A percentile compares a stretch with the other conserved stretches of the same genome.
phyloP scores from a whole-genome alignment of 345 rosid genomes.

The Syzygium aromaticum region DNA sequence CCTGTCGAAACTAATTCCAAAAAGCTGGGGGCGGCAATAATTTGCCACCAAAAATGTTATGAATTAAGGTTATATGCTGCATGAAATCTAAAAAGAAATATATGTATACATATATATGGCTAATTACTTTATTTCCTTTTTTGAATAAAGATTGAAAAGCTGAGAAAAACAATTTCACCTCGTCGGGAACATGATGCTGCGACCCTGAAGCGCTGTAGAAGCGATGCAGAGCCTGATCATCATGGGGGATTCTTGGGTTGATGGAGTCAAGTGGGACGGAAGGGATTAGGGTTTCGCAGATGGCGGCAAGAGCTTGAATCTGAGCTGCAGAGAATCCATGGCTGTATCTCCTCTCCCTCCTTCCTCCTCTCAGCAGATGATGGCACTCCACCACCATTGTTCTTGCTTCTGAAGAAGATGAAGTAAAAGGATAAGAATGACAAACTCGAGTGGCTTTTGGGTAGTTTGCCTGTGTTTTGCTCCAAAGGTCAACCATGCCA shows the following conservation, averaged over 20 bases:
- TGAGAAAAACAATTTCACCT: conserved; percentile 23
- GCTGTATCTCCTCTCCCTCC: conserved; percentile 11
- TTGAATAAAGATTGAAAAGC: not conserved
- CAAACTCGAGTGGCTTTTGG: not conserved
- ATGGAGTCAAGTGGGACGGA: conserved; percentile 19
- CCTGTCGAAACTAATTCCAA: not conserved
- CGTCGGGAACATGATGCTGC: conserved; percentile 48
- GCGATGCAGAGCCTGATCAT: conserved; percentile 22
- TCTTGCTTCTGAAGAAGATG: not conserved
- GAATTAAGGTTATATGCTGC: not conserved
- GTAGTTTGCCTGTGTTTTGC: not conserved
- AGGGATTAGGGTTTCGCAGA: conserved; percentile 62
- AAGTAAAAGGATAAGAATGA: not conserved
- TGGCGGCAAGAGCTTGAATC: conserved; percentile 49
- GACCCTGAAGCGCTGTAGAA: conserved; percentile 48
- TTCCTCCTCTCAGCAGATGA: conserved; percentile 41
- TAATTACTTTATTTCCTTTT: not conserved
- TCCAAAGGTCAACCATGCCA: not conserved
- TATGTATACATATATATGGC: no score
- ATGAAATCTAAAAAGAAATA: not conserved
- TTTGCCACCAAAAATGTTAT: not conserved
- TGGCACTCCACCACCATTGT: conserved; percentile 14
- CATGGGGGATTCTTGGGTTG: conserved; percentile 7
- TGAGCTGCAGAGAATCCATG: conserved; percentile 70
- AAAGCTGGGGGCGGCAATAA: not conserved